Conservation (phyloP, 768 basidiomycete genomes). For the Boletales sp. region DNA sequence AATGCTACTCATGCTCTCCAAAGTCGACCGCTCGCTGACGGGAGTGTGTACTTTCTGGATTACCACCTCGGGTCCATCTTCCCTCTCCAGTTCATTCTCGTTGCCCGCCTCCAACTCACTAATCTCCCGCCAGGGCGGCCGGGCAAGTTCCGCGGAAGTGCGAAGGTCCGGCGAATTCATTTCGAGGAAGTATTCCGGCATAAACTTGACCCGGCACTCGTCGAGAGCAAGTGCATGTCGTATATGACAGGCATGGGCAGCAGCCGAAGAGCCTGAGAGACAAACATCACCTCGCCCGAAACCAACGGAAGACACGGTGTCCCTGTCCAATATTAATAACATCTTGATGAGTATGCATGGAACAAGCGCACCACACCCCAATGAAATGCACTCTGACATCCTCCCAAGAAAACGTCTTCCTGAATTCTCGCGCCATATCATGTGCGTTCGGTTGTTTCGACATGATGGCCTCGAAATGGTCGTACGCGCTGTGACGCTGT, state of each 20-base stretch:
- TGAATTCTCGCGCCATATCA: conserved; percentile 31
- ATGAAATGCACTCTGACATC: conserved; percentile 47
- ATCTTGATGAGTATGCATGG: background rate
- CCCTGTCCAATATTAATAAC: conserved; percentile 36
- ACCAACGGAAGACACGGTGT: conserved; percentile 63
- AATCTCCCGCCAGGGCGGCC: conserved; percentile 10
- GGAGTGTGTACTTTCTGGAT: background rate
- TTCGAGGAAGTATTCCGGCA: conserved; percentile 35
- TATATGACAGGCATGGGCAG: conserved; percentile 52
- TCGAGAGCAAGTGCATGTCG: conserved; percentile 63
- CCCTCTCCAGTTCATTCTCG: background rate
- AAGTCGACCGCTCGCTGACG: conserved; percentile 1
- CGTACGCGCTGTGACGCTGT: conserved; percentile 10
- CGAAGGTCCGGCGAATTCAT: conserved; percentile 20
- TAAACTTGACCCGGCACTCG: conserved; percentile 56
- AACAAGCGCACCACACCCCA: conserved; percentile 42
- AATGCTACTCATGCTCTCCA: background rate
- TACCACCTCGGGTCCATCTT: background rate
- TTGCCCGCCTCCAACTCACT: background rate
- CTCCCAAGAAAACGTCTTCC: conserved; percentile 39
- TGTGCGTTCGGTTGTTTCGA: conserved; percentile 13
- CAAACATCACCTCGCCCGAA: conserved; percentile 40
- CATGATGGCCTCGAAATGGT: conserved; percentile 14
- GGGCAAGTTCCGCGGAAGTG: conserved; percentile 16
- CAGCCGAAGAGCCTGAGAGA: conserved; percentile 54